Evolutionary conservation across 768 basidiomycete genomes (phyloP), one percentile per base, ranked within the genome.

Genomic region (Lyophyllum semitale): DNA sequence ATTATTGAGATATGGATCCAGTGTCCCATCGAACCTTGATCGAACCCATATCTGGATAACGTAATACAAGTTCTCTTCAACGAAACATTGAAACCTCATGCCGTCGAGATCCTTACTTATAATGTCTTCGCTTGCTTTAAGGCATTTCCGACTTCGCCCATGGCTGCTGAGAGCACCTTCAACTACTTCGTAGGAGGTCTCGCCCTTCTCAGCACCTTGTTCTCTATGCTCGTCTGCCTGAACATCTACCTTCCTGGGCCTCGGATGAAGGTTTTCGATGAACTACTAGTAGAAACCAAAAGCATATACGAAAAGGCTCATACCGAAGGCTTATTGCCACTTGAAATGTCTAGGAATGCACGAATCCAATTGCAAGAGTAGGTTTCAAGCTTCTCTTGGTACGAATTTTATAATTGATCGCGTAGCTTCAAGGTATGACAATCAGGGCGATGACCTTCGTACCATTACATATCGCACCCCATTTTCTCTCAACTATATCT

Each of bases 131-230:
- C 41, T n/a, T 3, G 8, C 17, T 18, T 20, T 13, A 6, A 18
- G 12, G 27, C 25, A 18, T 15, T 33, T 25, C 5, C 13, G 13
- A 4, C 13, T 15, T 18, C 15, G 9, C 18, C 18, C 33, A 53
- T 58, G 44, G 41, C 30, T 8, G 17, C 40, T 7, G 12, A 35
- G 35, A 45, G 48, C 23, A 38, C 49, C 40, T 52, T 59, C 43
- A 53, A 46, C 22, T 53, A 59, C 13, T 43, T 56, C 33, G 45
- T 57, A 11, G 61, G 58, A 9, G 45, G 27, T 1, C 48, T 59
- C 27, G 49, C 51, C 9, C 50, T 58, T 33, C 42, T 58, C 18
- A 53, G 44, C 12, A 37, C 50, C 26, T 2, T 52, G 1, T 6
- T 17, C 12, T 48, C 54, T 6, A 22, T 32, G 9, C 5, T 55